Evolutionary conservation across 169 alveolate genomes (phyloP).

Genomic region (Plasmodium malariae): DNA sequence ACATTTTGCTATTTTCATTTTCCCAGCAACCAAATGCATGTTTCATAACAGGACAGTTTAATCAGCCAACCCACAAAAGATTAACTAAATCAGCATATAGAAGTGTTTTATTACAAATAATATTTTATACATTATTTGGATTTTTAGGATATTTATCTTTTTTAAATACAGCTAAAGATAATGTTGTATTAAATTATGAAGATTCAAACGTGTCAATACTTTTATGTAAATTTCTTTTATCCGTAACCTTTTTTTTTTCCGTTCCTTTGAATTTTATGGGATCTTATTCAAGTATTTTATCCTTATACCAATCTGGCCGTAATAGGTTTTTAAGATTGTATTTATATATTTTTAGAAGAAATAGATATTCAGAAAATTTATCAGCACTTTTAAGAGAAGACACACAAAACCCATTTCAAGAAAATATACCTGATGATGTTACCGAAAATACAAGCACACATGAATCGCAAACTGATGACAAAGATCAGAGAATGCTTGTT

Average conservation of each 20-base stretch:
- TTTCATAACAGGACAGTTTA: conserved; percentile 68
- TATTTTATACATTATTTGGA: conserved; percentile 62
- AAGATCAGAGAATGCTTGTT: conserved; percentile 13
- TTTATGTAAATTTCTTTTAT: conserved; percentile 62
- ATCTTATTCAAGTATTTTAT: conserved; percentile 54
- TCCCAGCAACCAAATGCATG: conserved; percentile 76
- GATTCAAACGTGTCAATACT: conserved; percentile 51
- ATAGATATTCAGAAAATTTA: conserved; percentile 21
- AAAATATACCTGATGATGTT: conserved; percentile 71
- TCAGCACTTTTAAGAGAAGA: conserved; percentile 34
- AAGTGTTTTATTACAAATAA: conserved; percentile 57
- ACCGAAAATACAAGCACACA: conserved; percentile 33
- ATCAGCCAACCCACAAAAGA: conserved; percentile 74
- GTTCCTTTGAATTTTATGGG: conserved; percentile 73
- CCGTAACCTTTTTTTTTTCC: conserved; percentile 57
- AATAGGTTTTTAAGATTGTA: conserved; percentile 25
- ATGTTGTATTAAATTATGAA: conserved; percentile 68
- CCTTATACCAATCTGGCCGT: conserved; percentile 10
- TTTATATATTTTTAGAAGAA: conserved; percentile 21
- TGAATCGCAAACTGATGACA: conserved; percentile 40
- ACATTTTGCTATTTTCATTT: conserved; percentile 60
- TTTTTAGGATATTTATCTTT: conserved; percentile 63
- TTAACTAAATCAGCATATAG: conserved; percentile 68
- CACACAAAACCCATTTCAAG: conserved; percentile 76
- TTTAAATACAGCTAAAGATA: conserved; percentile 54